Evolutionary conservation across 179 eudicot species (phyloP).

Genomic region (Beta corolliflora): DNA sequence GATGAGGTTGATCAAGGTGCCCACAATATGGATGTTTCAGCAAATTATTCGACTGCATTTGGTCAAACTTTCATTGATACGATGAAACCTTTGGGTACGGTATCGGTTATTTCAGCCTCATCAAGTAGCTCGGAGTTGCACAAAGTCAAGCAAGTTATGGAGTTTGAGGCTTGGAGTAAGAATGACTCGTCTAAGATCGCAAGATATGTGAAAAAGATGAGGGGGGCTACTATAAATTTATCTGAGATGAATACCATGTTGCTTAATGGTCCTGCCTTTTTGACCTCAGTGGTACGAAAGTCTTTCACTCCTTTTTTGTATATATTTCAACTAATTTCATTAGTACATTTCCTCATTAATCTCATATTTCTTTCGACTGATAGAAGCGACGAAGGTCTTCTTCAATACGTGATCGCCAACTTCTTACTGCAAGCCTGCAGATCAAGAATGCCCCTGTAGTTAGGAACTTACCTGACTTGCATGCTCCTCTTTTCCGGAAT

Average conservation of each 20-base stretch:
- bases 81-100: not conserved
- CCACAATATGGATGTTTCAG: conserved; percentile 6
- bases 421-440: conserved; percentile 44
- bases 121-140: not conserved
- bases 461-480: conserved; percentile 33
- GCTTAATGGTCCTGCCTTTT: conserved; percentile 29
- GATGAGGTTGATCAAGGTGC: not conserved
- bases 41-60: not conserved
- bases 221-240: conserved; percentile 42
- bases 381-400: conserved; percentile 41
- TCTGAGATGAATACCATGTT: conserved; percentile 51
- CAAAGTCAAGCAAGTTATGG: conserved; percentile 18
- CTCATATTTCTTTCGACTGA: conserved; percentile 25
- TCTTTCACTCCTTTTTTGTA: not conserved
- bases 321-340: not conserved
- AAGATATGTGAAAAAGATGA: conserved; percentile 35
- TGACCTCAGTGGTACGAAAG: conserved; percentile 41
- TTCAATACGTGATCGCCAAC: conserved; percentile 48
- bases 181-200: conserved; percentile 30
- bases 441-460: conserved; percentile 51
- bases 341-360: not conserved
- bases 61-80: not conserved
- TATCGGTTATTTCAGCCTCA: not conserved
- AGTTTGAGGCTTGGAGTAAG: conserved; percentile 14
- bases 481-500: conserved; percentile 57